These are phyloP conservation scores for Chondrus crispus DNA, from an alignment of 23 red algal genomes.

Conservation along the genomic window DNA sequence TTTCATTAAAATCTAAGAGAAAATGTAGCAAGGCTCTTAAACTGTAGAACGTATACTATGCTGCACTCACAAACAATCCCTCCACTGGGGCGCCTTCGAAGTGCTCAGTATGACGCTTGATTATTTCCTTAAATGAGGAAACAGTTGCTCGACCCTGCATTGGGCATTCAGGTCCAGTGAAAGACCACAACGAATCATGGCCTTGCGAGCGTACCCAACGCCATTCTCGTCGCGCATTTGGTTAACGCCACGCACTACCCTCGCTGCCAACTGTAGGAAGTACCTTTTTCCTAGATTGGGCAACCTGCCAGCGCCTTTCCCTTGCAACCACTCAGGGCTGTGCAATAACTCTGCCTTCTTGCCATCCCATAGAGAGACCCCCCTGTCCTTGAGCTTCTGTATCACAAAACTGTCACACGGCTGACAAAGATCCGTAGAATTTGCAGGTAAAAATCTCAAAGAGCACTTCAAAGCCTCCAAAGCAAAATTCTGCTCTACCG, in stretches of 20 bases:
- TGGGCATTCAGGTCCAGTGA: not conserved
- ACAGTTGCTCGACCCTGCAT: not conserved
- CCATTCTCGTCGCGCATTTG: not conserved
- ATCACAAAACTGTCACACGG: not conserved
- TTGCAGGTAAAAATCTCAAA: not conserved
- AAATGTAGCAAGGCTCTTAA: too few species aligned
- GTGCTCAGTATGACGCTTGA: not conserved
- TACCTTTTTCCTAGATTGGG: constrained; percentile 4
- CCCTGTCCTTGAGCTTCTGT: not conserved
- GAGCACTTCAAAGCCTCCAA: not conserved
- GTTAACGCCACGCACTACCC: not conserved
- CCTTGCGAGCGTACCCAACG: not conserved
- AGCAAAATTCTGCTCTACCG: too few species aligned
- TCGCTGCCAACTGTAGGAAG: not conserved
- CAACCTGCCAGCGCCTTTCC: too few species aligned
- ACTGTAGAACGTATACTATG: too few species aligned
- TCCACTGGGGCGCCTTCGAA: not conserved
- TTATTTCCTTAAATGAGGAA: not conserved
- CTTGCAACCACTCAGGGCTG: not conserved
- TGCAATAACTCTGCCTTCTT: not conserved
- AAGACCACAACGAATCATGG: constrained; percentile 1
- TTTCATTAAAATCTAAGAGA: too few species aligned
- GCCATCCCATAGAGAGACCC: not conserved
- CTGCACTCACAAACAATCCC: too few species aligned
- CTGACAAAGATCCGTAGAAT: not conserved